Percentiles rank a stretch among this genome's conserved stretches.
phyloP scores from a whole-genome alignment of 2,329 filamentous ascomycete genomes.

The Aspergillus brunneoviolaceus region DNA sequence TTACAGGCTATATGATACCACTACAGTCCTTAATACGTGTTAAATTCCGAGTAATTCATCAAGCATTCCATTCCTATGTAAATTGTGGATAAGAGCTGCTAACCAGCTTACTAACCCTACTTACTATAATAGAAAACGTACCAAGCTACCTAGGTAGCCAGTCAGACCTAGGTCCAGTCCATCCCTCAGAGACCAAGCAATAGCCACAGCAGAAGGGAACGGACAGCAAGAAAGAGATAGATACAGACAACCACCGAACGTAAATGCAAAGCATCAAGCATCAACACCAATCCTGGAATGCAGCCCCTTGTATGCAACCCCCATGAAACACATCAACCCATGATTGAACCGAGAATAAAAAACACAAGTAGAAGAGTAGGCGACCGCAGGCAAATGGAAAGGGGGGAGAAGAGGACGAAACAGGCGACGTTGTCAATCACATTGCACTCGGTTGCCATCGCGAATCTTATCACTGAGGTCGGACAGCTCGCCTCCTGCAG shows the following conservation, averaged over 20 bases:
- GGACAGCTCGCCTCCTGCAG: neutral
- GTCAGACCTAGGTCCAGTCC: neutral
- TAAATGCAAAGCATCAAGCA: constrained; percentile 1
- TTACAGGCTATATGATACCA: too few relatives aligned
- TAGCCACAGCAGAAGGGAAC: constrained; percentile 2
- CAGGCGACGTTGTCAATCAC: neutral
- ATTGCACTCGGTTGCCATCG: neutral
- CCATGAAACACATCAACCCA: constrained; percentile 4
- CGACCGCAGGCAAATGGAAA: neutral
- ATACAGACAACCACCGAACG: constrained; percentile 1
- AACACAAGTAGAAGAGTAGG: neutral
- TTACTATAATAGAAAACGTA: constrained; percentile 4
- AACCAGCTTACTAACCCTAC: neutral
- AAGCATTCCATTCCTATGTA: neutral
- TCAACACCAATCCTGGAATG: constrained; percentile 7
- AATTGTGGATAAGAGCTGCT: neutral
- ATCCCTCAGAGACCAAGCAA: neutral
- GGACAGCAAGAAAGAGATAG: neutral
- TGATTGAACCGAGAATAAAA: constrained; percentile 3
- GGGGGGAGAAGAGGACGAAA: neutral
- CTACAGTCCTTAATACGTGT: too few relatives aligned
- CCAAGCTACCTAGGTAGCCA: constrained; percentile 5
- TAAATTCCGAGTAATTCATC: too few relatives aligned
- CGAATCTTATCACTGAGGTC: too few relatives aligned
- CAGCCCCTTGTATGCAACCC: constrained; percentile 9